Evolutionary conservation across 495 filamentous ascomycete species (phyloP).

Genomic region (Rhizodiscina lignyota): DNA sequence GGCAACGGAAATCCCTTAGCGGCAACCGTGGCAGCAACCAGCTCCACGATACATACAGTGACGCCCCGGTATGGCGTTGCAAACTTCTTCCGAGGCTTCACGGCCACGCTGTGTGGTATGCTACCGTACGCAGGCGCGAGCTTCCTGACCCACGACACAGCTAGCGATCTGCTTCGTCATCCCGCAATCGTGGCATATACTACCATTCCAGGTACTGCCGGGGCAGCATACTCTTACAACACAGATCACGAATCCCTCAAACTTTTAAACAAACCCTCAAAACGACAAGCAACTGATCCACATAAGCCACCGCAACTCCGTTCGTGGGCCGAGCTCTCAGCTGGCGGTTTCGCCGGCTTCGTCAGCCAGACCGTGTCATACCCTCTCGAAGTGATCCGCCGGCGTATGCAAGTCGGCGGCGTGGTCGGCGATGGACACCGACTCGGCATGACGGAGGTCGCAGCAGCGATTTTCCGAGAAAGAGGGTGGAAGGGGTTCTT

Average conservation of each 20-base stretch:
- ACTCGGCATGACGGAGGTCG: slow-evolving; percentile 64
- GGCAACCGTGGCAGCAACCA: slow-evolving; percentile 20
- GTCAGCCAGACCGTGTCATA: slow-evolving; percentile 85
- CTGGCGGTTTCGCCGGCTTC: slow-evolving; percentile 71
- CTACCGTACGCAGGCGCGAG: slow-evolving; percentile 90
- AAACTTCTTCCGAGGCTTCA: slow-evolving; percentile 94
- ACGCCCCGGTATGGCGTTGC: slow-evolving; percentile 49
- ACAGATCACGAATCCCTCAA: slow-evolving; percentile 14
- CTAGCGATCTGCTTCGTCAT: slow-evolving; percentile 61
- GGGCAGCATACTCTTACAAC: not conserved
- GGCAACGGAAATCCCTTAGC: slow-evolving; percentile 1
- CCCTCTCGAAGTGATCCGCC: slow-evolving; percentile 77
- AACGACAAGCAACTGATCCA: too few species aligned
- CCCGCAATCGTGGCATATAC: slow-evolving; percentile 51
- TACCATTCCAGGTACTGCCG: slow-evolving; percentile 30
- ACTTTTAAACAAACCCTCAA: too few species aligned
- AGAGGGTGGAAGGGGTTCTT: slow-evolving; percentile 71
- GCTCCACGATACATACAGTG: slow-evolving; percentile 23
- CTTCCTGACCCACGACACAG: slow-evolving; percentile 89
- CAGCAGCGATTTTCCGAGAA: slow-evolving; percentile 52
- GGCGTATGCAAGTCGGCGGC: slow-evolving; percentile 91
- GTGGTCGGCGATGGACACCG: slow-evolving; percentile 79
- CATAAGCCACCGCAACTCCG: slow-evolving; percentile 49
- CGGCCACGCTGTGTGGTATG: slow-evolving; percentile 81
- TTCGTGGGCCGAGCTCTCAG: slow-evolving; percentile 67